Evolutionary conservation across 73 alveolate genomes (phyloP).

Genomic region (Paraurostyla sp.): DNA sequence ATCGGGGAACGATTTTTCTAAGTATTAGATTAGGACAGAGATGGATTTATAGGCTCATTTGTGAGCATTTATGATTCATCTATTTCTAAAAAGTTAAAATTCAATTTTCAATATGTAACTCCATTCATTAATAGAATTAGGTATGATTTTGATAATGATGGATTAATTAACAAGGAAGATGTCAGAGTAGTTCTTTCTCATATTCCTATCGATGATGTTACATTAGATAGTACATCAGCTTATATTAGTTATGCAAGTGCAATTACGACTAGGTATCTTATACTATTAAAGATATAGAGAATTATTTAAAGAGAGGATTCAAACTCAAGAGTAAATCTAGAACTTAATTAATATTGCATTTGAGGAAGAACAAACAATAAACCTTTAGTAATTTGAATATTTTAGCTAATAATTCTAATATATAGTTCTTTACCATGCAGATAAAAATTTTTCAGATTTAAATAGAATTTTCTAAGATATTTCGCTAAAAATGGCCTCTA

Average conservation of each 20-base stretch:
- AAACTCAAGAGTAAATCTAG: not conserved
- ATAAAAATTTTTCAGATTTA: not conserved
- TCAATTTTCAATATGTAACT: not conserved
- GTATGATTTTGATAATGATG: conserved; percentile 19
- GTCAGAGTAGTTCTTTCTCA: not conserved
- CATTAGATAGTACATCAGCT: no score
- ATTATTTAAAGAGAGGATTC: not conserved
- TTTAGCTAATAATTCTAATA: not conserved
- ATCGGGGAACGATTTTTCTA: not conserved
- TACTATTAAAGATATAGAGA: not conserved
- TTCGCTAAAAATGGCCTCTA: no score
- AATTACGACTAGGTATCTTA: no score
- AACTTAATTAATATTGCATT: not conserved
- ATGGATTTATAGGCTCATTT: not conserved
- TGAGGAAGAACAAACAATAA: not conserved
- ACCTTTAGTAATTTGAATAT: not conserved
- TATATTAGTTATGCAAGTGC: no score
- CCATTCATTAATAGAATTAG: not conserved
- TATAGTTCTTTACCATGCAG: not conserved
- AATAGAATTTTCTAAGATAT: not conserved
- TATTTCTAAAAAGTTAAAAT: not conserved
- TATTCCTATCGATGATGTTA: not conserved
- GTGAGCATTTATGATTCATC: not conserved
- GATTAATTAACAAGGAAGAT: not conserved
- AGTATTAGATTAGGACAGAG: not conserved